phyloP scores from a whole-genome alignment of 2,329 filamentous ascomycete genomes.

The Helminthosporium solani region DNA sequence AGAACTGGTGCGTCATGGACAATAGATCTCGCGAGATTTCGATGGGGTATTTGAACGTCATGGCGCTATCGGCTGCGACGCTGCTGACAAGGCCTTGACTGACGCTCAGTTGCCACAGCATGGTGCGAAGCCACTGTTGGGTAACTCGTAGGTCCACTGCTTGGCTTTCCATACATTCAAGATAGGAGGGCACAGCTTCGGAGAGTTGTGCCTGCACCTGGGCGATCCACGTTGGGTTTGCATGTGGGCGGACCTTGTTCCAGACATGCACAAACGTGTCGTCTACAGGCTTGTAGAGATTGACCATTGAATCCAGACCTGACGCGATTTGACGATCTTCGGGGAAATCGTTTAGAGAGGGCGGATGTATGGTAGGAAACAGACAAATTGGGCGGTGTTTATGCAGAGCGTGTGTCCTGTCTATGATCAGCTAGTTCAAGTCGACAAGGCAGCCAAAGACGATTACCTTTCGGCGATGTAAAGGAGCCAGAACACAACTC shows the following conservation, averaged over 20 bases:
- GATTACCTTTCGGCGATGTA: conserved; percentile 61
- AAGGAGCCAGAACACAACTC: conserved; percentile 62
- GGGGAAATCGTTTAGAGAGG: conserved; percentile 51
- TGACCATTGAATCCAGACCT: conserved; percentile 62
- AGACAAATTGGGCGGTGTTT: conserved; percentile 64
- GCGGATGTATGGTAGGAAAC: conserved; percentile 59
- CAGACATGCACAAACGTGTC: conserved; percentile 64
- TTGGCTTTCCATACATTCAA: conserved; percentile 63
- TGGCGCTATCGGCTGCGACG: conserved; percentile 57
- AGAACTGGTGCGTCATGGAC: conserved; percentile 68
- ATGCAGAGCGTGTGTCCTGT: conserved; percentile 63
- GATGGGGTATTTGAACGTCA: conserved; percentile 63
- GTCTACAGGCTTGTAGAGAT: conserved; percentile 63
- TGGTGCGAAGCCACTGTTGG: conserved; percentile 69
- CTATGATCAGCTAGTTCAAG: neutral
- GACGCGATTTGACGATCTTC: conserved; percentile 57
- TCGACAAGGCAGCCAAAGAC: neutral
- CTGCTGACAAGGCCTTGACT: conserved; percentile 65
- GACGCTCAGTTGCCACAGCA: conserved; percentile 72
- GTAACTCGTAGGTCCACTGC: conserved; percentile 69
- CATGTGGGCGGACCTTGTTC: conserved; percentile 58
- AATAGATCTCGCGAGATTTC: conserved; percentile 62
- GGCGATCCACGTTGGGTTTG: conserved; percentile 49
- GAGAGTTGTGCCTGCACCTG: conserved; percentile 54
- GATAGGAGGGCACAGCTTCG: conserved; percentile 56